Evolutionary conservation across 2,329 filamentous ascomycete species (phyloP), one percentile per base, ranked within the genome.

Genomic region (Hirsutella minnesotensis): DNA sequence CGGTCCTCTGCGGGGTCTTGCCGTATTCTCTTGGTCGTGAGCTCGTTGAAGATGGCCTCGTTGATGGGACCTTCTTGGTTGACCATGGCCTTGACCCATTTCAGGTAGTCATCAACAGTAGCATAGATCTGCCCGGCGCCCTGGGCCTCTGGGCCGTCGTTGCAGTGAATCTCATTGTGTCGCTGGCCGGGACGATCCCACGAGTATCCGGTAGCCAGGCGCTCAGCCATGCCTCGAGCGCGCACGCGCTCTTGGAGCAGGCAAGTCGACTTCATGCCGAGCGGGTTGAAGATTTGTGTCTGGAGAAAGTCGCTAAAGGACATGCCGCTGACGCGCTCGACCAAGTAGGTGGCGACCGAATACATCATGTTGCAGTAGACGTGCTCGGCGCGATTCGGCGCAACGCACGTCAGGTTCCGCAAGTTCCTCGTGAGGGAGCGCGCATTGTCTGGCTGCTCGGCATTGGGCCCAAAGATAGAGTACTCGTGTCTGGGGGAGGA

Each of bases 321-420:
- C 3, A 47, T 38, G 5, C 43, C 40, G 5, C 35, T 48, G 19
- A 44, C 48, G 3, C 44, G 37, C 38, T 58, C 51, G 1, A 58
- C 49, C 9, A 58, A 44, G 38, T 57, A 40, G 1, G 51, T 47
- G 4, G 49, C 46, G 2, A 42, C 53, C 1, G 53, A 56, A 38
- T 50, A 58, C 54, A 58, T 56, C 46, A 55, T 53, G 29, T 56
- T 58, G 42, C 47, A 52, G 47, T 57, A 57, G 19, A 51, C 44
- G 39, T 50, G 53, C 41, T 47, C 47, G 15, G 49, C 43, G 4
- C 54, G 51, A 0, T 54, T 44, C 1, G 53, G 53, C 3, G 52
- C 49, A 4, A 47, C 46, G 10, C 49, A 22, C 2, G 46, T 35
- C n/a, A 58, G 45, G 30, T 56, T 56, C 9, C 54, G 48, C 29